phyloP scores from a whole-genome alignment of 345 rosid genomes.

The Arabidopsis thaliana region TAIR10.1 NC_003076.8:4501001-4501500 shows the following conservation, averaged over 20 bases:
- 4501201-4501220: background rate
- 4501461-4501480: background rate
- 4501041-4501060: too few species aligned
- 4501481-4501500: background rate
- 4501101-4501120: too few species aligned
- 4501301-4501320: conserved; percentile 13
- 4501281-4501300: background rate
- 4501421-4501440: background rate
- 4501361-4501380: conserved; percentile 23
- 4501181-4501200: background rate
- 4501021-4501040: too few species aligned
- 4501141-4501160: too few species aligned
- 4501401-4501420: background rate
- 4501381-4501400: background rate
- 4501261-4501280: background rate
- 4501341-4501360: conserved; percentile 33
- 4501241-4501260: background rate
- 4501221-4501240: background rate
- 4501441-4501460: too few species aligned
- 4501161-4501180: background rate
- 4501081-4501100: too few species aligned
- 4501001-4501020: too few species aligned
- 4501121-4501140: background rate
- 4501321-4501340: conserved; percentile 10
- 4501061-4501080: too few species aligned